phyloP scores from a whole-genome alignment of 495 filamentous ascomycete genomes.

The Trichocladium uniseriatum region DNA sequence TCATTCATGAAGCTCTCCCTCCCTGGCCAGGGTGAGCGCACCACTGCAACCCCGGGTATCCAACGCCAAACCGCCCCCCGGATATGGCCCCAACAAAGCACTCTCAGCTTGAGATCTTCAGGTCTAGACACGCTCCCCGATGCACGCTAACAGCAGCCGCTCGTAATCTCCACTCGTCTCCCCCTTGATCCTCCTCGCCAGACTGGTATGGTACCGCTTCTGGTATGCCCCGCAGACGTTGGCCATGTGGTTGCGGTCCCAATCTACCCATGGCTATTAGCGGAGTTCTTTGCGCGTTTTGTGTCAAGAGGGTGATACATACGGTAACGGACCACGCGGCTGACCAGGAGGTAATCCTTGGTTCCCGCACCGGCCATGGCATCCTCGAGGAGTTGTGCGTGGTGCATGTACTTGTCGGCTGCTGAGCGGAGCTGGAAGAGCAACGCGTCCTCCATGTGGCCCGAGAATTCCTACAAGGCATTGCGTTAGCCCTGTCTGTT shows the following conservation, averaged over 20 bases:
- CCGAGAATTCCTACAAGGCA: slow-evolving; percentile 57
- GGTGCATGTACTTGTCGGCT: slow-evolving; percentile 68
- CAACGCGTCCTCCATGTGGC: slow-evolving; percentile 86
- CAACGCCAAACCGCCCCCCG: neutral
- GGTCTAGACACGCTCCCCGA: slow-evolving; percentile 28
- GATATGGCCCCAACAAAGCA: too few species aligned
- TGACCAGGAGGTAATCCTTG: slow-evolving; percentile 70
- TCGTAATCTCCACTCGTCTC: slow-evolving; percentile 87
- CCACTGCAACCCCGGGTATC: too few species aligned
- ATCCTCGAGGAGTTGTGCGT: slow-evolving; percentile 70
- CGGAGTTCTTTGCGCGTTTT: too few species aligned
- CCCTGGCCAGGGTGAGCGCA: too few species aligned
- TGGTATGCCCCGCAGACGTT: slow-evolving; percentile 67
- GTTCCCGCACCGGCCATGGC: slow-evolving; percentile 82
- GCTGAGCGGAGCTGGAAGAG: slow-evolving; percentile 67
- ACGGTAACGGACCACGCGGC: slow-evolving; percentile 57
- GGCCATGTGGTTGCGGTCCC: slow-evolving; percentile 61
- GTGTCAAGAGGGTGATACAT: neutral
- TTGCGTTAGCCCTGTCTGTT: slow-evolving; percentile 3
- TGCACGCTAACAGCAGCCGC: slow-evolving; percentile 52
- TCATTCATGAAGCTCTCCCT: too few species aligned
- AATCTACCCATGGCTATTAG: slow-evolving; percentile 37
- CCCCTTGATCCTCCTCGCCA: slow-evolving; percentile 56
- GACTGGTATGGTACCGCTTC: slow-evolving; percentile 49
- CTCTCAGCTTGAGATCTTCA: too few species aligned